A percentile compares a stretch with the other conserved stretches of the same genome.
phyloP scores from a whole-genome alignment of 169 alveolate species.

The Plasmodium malariae region DNA sequence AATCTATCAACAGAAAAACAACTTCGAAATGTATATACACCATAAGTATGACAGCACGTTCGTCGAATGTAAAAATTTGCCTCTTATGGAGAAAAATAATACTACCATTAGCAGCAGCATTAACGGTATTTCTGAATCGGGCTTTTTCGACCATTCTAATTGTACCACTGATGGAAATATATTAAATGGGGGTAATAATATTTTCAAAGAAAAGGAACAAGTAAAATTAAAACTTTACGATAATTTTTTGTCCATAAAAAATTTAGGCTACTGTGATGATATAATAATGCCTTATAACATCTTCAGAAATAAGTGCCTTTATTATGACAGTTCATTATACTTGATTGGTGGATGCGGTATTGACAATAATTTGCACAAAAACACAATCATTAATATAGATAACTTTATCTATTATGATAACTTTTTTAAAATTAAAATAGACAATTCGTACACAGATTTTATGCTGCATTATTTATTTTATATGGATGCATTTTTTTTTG shows the following conservation, averaged over 20 bases:
- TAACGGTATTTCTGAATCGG: no score
- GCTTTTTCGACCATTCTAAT: neutral
- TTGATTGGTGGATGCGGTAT: slow-evolving; percentile 46
- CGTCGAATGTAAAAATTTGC: no score
- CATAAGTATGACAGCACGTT: no score
- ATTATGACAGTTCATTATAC: slow-evolving; percentile 18
- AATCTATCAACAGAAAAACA: no score
- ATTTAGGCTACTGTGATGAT: neutral
- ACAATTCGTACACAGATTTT: neutral
- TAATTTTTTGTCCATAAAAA: slow-evolving; percentile 18
- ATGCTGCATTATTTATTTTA: slow-evolving; percentile 8
- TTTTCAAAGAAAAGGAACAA: neutral
- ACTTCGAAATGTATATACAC: no score
- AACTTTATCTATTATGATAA: slow-evolving; percentile 26
- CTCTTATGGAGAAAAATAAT: no score
- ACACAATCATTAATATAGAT: neutral
- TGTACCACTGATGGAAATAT: neutral
- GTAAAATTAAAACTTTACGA: slow-evolving; percentile 3
- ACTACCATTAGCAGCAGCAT: no score
- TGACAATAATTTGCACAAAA: neutral
- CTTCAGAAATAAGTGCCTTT: slow-evolving; percentile 42
- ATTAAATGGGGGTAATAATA: neutral
- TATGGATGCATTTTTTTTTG: slow-evolving; percentile 17
- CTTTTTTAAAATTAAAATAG: slow-evolving; percentile 20
- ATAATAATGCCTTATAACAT: slow-evolving; percentile 42